Evolutionary conservation across 2,329 filamentous ascomycete genomes (phyloP).

Genomic region (Aureobasidium sp.): DNA sequence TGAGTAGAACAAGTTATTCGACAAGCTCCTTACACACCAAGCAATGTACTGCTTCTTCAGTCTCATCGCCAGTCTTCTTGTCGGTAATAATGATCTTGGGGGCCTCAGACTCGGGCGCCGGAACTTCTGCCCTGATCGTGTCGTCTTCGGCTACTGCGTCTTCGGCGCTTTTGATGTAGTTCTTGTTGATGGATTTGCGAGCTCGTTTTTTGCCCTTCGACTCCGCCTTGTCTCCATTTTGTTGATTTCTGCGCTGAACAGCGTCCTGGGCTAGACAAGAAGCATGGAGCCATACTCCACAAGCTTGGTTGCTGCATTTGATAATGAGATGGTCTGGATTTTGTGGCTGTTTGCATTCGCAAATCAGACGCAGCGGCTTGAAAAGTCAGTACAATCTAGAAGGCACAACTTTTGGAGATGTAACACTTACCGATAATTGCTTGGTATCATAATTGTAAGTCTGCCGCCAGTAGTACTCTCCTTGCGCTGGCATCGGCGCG

Average conservation of each 20-base stretch:
- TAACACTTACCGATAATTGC: conserved; percentile 31
- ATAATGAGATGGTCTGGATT: conserved; percentile 39
- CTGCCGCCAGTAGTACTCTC: conserved; percentile 41
- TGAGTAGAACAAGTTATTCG: neutral
- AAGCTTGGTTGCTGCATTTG: conserved; percentile 32
- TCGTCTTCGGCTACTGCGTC: conserved; percentile 3
- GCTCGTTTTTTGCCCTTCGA: conserved; percentile 17
- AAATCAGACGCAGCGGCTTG: conserved; percentile 32
- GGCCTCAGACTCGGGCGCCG: neutral
- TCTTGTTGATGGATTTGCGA: neutral
- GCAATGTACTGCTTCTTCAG: conserved; percentile 24
- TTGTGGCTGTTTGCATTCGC: conserved; percentile 33
- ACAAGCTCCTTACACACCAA: conserved; percentile 24
- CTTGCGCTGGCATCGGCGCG: conserved; percentile 24
- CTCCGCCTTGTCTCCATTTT: conserved; percentile 16
- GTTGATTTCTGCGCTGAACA: conserved; percentile 17
- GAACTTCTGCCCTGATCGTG: neutral
- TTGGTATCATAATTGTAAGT: conserved; percentile 31
- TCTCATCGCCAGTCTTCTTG: conserved; percentile 19
- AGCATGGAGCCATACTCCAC: conserved; percentile 38
- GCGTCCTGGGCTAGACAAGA: conserved; percentile 31
- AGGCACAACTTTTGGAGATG: neutral
- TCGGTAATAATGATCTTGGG: conserved; percentile 26
- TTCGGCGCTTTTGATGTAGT: neutral
- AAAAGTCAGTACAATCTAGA: neutral